Evolutionary conservation across 176 grass and related monocot genomes (phyloP).

Genomic region (Carex scoparia): DNA sequence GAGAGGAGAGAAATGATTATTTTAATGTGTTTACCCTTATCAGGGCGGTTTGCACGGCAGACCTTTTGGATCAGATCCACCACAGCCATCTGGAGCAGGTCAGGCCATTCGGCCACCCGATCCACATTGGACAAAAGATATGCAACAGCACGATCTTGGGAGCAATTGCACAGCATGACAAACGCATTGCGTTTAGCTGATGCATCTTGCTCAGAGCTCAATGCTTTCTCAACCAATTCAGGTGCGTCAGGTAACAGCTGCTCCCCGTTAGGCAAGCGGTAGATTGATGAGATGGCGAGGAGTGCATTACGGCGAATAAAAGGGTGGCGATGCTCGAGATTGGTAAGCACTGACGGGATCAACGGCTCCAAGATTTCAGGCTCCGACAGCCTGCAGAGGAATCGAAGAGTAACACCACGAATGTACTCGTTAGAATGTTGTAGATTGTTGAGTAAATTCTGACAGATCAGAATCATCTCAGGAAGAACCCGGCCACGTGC

Average conservation of each 20-base stretch:
- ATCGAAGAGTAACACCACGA: conserved; percentile 55
- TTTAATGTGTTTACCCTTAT: conserved; percentile 71
- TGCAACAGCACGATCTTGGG: conserved; percentile 44
- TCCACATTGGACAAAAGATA: conserved; percentile 52
- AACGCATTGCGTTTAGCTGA: conserved; percentile 63
- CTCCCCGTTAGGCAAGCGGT: conserved; percentile 52
- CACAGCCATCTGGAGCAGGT: conserved; percentile 63
- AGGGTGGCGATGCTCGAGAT: conserved; percentile 73
- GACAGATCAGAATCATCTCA: conserved; percentile 94
- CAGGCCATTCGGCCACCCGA: conserved; percentile 51
- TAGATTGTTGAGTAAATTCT: conserved; percentile 86
- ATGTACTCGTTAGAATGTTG: conserved; percentile 86
- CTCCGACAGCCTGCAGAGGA: conserved; percentile 67
- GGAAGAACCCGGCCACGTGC: conserved; percentile 49
- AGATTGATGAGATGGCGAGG: conserved; percentile 54
- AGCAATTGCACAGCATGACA: conserved; percentile 47
- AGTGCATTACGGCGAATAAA: conserved; percentile 70
- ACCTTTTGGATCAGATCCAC: conserved; percentile 68
- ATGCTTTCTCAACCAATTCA: conserved; percentile 46
- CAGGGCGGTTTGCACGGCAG: conserved; percentile 44
- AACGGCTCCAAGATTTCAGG: conserved; percentile 74
- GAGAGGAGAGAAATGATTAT: conserved; percentile 51
- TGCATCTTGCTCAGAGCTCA: conserved; percentile 53
- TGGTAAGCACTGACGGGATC: conserved; percentile 64
- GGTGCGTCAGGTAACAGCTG: conserved; percentile 64